Percentiles rank a stretch among this genome's conserved stretches.
Conservation (phyloP, 2,329 filamentous ascomycete species). For the Trichoderma harzianum region DNA sequence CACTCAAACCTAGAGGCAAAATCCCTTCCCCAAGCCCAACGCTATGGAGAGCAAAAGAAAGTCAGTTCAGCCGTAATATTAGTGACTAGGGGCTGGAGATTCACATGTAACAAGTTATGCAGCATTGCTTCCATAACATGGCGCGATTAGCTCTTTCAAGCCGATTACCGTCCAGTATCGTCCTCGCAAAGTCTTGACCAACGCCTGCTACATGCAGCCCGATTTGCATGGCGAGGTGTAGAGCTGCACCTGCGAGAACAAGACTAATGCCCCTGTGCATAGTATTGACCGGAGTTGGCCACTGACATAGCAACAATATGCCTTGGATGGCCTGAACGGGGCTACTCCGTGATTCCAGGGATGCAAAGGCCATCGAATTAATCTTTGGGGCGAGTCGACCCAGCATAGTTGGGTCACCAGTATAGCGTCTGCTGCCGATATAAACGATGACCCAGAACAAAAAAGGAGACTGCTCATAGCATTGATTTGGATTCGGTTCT, state of each 20-base stretch:
- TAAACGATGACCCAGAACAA: slow-evolving; percentile 40
- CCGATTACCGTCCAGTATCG: slow-evolving; percentile 29
- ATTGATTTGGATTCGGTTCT: not conserved
- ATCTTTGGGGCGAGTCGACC: slow-evolving; percentile 32
- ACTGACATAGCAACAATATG: slow-evolving; percentile 37
- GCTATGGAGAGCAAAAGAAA: not conserved
- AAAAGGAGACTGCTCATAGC: slow-evolving; percentile 17
- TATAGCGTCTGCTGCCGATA: slow-evolving; percentile 36
- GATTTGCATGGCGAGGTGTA: slow-evolving; percentile 39
- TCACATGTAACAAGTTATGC: slow-evolving; percentile 30
- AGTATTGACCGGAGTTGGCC: slow-evolving; percentile 39
- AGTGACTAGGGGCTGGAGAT: slow-evolving; percentile 11
- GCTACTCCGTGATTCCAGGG: slow-evolving; percentile 26
- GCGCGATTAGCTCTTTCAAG: not conserved
- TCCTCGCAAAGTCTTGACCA: slow-evolving; percentile 39
- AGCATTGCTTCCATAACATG: slow-evolving; percentile 12
- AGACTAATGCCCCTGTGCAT: slow-evolving; percentile 40
- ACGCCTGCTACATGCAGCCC: slow-evolving; percentile 37
- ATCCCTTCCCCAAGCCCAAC: slow-evolving; percentile 6
- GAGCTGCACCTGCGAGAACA: slow-evolving; percentile 37
- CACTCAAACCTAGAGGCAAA: not conserved
- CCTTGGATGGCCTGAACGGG: slow-evolving; percentile 33
- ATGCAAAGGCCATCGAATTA: slow-evolving; percentile 35
- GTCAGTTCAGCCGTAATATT: not conserved
- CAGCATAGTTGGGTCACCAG: slow-evolving; percentile 34